Evolutionary conservation across 768 basidiomycete genomes (phyloP).

Genomic region (Tylopilus felleus): DNA sequence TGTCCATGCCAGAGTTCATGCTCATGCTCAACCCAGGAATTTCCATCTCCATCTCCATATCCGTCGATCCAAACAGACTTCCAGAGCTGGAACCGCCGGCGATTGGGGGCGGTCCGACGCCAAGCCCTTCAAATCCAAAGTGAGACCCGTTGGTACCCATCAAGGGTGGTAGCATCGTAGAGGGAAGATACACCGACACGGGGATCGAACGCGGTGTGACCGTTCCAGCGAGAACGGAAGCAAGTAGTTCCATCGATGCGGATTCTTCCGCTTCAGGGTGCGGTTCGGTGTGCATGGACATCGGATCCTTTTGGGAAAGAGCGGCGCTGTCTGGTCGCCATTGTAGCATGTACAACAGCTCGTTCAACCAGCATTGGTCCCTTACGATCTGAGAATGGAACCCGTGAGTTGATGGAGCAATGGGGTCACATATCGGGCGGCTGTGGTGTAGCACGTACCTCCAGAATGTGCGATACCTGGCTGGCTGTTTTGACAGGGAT

Average conservation of each 20-base stretch:
- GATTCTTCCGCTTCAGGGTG: constrained; percentile 31
- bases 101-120: constrained; percentile 24
- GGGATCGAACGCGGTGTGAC: constrained; percentile 45
- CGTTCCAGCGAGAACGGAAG: constrained; percentile 62
- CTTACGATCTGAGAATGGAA: constrained; percentile 44
- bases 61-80: constrained; percentile 31
- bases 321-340: constrained; percentile 53
- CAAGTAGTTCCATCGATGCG: constrained; percentile 54
- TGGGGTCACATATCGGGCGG: neutral
- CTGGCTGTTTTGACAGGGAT: constrained; percentile 70
- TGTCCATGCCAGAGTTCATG: constrained; percentile 31
- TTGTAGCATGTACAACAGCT: constrained; percentile 53
- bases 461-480: constrained; percentile 72
- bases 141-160: constrained; percentile 17
- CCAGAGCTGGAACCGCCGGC: constrained; percentile 22
- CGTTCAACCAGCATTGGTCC: constrained; percentile 85
- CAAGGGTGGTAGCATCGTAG: constrained; percentile 27
- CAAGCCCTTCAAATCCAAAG: constrained; percentile 27
- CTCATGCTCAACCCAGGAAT: constrained; percentile 35
- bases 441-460: constrained; percentile 41
- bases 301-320: constrained; percentile 4
- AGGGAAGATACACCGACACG: constrained; percentile 65
- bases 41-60: constrained; percentile 36
- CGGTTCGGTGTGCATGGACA: neutral
- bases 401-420: neutral